Evolutionary conservation across 257 asterid species (phyloP), one percentile per base, ranked within the genome.

Genomic region (Solanum virginianum): DNA sequence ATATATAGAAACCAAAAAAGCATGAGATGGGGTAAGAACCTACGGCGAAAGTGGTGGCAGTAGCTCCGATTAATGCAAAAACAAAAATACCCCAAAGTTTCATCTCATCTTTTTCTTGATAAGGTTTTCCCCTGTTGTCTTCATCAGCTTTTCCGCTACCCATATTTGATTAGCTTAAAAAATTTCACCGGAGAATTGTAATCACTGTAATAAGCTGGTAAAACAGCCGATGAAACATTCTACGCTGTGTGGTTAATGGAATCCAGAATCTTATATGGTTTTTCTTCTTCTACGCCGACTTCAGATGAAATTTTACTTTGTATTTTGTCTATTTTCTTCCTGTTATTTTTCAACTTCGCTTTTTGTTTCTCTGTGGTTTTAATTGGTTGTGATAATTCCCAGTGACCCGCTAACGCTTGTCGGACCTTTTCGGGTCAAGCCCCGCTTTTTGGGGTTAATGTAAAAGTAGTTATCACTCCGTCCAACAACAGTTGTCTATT

Each of bases 61-160:
- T 88, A 85, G 99, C 99, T 84, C 98, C 99, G 47, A 95, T 90
- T 36, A 94, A 86, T 56, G 97, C 97, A 57, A 92, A 94, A 71
- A 92, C 86, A 16, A 94, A 86, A 88, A 92, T 86, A 41, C 94
- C 93, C 97, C 93, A 90, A 10, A 93, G 83, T 89, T 85, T 92
- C 90, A 86, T 85, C 77, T 89, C 97, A 49, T 83, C 90, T 8
- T 89, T 93, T 39, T 88, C 90, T 74, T 68, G 88, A 81, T 83
- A 51, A 82, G 91, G 89, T 88, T 90, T 85, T 84, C 87, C 92
- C 80, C 43, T 24, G 59, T 86, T 86, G 89, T 87, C 90, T 75
- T 88, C 90, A 49, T 36, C 81, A 4, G 2, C 45, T 51, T 77
- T 11, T 49, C 16, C 82, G 39, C 5, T 51, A 9, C 82, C 65